Conservation (phyloP, 202 grass and related monocot species). For the Schoenoplectus tabernaemontani region DNA sequence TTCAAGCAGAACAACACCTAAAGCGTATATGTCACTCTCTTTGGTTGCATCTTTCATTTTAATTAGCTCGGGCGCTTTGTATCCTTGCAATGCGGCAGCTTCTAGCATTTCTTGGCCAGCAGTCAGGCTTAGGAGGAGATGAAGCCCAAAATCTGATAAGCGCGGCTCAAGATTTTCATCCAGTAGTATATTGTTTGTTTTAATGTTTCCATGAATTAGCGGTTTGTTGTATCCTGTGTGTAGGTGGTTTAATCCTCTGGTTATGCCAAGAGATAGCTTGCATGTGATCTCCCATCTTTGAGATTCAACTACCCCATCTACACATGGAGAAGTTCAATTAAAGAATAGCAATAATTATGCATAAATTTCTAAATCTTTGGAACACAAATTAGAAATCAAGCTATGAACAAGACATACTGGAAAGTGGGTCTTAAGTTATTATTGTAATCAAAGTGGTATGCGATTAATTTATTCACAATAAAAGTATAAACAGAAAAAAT, state of each 20-base stretch:
- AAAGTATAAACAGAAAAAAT: background rate
- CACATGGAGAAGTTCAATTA: background rate
- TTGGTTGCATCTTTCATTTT: conserved; percentile 36
- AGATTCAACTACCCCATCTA: conserved; percentile 43
- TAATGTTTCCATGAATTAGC: conserved; percentile 43
- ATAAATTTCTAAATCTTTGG: background rate
- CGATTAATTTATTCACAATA: background rate
- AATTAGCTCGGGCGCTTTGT: conserved; percentile 40
- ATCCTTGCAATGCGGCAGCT: conserved; percentile 29
- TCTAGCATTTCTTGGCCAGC: conserved; percentile 36
- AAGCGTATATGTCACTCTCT: conserved; percentile 39
- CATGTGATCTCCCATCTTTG: conserved; percentile 44
- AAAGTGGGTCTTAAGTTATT: background rate
- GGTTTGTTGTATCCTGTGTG: conserved; percentile 29
- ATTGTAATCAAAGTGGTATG: background rate
- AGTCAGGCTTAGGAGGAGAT: conserved; percentile 28
- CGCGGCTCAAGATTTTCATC: conserved; percentile 38
- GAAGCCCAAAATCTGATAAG: conserved; percentile 40
- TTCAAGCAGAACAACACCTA: conserved; percentile 44
- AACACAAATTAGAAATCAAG: background rate
- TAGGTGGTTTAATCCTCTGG: conserved; percentile 36
- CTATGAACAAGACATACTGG: background rate
- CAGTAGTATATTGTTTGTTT: conserved; percentile 39
- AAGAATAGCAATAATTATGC: background rate
- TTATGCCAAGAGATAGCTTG: conserved; percentile 35